Percentiles rank a stretch among this genome's conserved stretches.
phyloP scores from a whole-genome alignment of 2,329 filamentous ascomycete species.

The Sporothrix schenckii region DNA sequence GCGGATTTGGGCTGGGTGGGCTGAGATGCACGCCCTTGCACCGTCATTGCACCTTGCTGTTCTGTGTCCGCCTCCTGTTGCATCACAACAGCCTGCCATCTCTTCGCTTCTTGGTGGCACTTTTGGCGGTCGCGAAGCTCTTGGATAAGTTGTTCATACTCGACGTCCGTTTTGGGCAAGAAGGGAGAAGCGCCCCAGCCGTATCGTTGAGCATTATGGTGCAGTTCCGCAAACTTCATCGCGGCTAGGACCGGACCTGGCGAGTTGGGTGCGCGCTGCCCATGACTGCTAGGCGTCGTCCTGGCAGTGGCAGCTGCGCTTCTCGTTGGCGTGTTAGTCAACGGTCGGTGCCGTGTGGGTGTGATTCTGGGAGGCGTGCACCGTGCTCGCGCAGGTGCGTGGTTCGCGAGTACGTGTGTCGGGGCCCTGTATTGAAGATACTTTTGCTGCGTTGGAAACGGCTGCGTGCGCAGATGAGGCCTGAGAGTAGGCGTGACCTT shows the following conservation, averaged over 20 bases:
- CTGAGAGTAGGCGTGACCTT: too few species aligned
- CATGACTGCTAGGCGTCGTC: background rate
- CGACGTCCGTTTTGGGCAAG: constrained; percentile 19
- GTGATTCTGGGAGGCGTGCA: background rate
- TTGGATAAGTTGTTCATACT: background rate
- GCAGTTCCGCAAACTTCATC: background rate
- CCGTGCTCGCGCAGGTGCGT: background rate
- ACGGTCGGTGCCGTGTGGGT: background rate
- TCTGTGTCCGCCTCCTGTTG: background rate
- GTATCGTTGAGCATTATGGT: background rate
- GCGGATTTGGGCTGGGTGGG: background rate
- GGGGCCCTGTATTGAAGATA: background rate
- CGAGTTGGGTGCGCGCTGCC: background rate
- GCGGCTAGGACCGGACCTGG: too few species aligned
- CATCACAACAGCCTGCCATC: background rate
- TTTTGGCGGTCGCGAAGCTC: background rate
- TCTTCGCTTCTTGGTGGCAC: background rate
- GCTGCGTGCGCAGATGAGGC: background rate
- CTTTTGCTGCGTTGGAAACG: background rate
- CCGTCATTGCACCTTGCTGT: background rate
- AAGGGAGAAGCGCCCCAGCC: constrained; percentile 22
- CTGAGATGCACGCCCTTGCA: background rate
- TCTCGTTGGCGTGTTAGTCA: background rate
- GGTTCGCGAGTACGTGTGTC: background rate
- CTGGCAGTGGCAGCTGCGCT: background rate